Percentiles rank a stretch among this genome's conserved stretches.
These are phyloP conservation scores for Arthrobotrys sphaeroides DNA, from an alignment of 2,329 filamentous ascomycete species.

Conservation along the genomic window DNA sequence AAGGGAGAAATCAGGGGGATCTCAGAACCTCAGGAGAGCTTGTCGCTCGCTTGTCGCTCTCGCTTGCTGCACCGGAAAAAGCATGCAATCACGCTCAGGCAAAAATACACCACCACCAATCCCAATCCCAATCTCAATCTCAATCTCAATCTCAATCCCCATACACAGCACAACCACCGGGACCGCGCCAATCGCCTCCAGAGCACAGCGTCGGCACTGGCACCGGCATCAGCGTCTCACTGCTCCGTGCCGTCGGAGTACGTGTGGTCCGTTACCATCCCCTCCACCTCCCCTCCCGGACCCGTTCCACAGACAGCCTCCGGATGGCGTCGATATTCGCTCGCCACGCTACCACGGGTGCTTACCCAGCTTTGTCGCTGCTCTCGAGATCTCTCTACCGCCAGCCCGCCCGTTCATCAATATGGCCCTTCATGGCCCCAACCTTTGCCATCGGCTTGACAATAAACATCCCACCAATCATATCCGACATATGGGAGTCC, in stretches of 20 bases:
- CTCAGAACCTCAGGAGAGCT: constrained; percentile 16
- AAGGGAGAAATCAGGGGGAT: constrained; percentile 42
- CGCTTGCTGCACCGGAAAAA: constrained; percentile 22
- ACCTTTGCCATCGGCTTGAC: constrained; percentile 70
- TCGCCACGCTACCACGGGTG: constrained; percentile 65
- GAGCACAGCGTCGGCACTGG: too few relatives aligned
- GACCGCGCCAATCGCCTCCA: too few relatives aligned
- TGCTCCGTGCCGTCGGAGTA: too few relatives aligned
- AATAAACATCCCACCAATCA: constrained; percentile 72
- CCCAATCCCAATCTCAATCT: too few relatives aligned
- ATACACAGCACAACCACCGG: too few relatives aligned
- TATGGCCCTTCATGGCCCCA: constrained; percentile 68
- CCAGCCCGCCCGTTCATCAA: constrained; percentile 63
- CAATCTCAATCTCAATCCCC: too few relatives aligned
- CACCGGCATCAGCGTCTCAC: too few relatives aligned
- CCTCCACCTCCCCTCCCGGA: background rate
- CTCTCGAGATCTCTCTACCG: constrained; percentile 64
- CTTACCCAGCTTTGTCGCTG: constrained; percentile 62
- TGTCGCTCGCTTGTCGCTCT: constrained; percentile 22
- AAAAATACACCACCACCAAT: background rate
- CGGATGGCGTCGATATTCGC: constrained; percentile 66
- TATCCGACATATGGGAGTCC: constrained; percentile 70
- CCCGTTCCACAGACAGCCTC: too few relatives aligned
- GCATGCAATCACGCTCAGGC: constrained; percentile 10
- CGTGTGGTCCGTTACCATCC: too few relatives aligned